A percentile compares a stretch with the other conserved stretches of the same genome.
Evolutionary conservation across 1,139 yeast species (phyloP).

Genomic region (Trichomonascaceae sp.): DNA sequence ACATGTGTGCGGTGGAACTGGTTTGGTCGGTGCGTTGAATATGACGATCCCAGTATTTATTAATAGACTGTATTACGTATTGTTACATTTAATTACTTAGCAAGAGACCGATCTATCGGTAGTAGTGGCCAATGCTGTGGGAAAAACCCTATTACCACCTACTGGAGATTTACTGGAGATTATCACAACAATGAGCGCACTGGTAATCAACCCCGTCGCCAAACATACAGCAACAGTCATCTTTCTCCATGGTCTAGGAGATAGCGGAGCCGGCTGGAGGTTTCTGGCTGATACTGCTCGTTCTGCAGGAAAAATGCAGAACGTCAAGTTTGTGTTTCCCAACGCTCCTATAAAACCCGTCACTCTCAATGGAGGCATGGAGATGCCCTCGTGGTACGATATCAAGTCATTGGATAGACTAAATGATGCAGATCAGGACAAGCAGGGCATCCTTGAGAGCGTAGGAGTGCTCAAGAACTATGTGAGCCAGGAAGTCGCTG

Average conservation of each 20-base stretch:
- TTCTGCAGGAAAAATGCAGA: slow-evolving; percentile 32
- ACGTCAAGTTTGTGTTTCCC: slow-evolving; percentile 73
- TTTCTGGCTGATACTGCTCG: slow-evolving; percentile 41
- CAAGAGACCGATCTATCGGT: slow-evolving; percentile 6
- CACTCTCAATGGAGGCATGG: slow-evolving; percentile 50
- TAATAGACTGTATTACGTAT: no score
- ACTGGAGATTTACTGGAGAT: neutral
- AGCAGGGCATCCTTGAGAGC: slow-evolving; percentile 48
- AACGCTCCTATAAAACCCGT: slow-evolving; percentile 70
- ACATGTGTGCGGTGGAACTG: slow-evolving; percentile 16
- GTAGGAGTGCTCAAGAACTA: slow-evolving; percentile 39
- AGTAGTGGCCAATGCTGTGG: neutral
- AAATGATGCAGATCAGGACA: slow-evolving; percentile 44
- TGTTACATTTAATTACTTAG: no score
- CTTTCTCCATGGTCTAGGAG: slow-evolving; percentile 86
- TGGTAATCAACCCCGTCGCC: neutral
- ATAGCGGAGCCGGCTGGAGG: slow-evolving; percentile 80
- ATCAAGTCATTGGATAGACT: slow-evolving; percentile 33
- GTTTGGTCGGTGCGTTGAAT: slow-evolving; percentile 20
- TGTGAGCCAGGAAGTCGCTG: slow-evolving; percentile 48
- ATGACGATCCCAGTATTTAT: no score
- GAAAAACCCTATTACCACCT: neutral
- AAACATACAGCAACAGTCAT: slow-evolving; percentile 48
- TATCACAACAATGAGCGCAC: no score
- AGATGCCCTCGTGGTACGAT: slow-evolving; percentile 87